phyloP scores from a whole-genome alignment of 2,329 filamentous ascomycete species.

The Aciculosporium take region DNA sequence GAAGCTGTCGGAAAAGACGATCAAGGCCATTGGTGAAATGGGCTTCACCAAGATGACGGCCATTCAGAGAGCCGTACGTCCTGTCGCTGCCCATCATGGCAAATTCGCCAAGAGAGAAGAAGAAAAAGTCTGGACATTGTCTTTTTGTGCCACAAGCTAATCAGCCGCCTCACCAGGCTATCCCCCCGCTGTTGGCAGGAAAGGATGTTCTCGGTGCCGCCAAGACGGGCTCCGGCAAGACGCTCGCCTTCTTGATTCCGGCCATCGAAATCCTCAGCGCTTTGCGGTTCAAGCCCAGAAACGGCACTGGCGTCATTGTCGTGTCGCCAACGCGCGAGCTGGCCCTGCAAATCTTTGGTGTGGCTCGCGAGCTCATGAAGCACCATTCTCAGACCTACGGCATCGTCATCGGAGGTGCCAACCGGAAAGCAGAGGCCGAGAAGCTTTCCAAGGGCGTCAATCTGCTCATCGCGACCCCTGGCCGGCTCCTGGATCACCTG shows the following conservation, averaged over 20 bases:
- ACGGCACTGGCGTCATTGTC: slow-evolving; percentile 82
- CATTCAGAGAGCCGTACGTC: slow-evolving; percentile 56
- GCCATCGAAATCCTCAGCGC: slow-evolving; percentile 86
- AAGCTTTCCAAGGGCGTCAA: slow-evolving; percentile 94
- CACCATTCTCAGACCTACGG: slow-evolving; percentile 90
- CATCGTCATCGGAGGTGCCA: slow-evolving; percentile 92
- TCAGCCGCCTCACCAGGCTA: slow-evolving; percentile 31
- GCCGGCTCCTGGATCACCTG: slow-evolving; percentile 82
- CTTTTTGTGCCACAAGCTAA: neutral
- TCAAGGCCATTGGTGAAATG: slow-evolving; percentile 81
- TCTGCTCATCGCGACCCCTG: slow-evolving; percentile 83
- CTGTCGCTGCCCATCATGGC: neutral
- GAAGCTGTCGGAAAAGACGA: slow-evolving; percentile 74
- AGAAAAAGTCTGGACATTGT: neutral
- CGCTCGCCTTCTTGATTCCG: slow-evolving; percentile 83
- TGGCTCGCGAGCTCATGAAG: slow-evolving; percentile 83
- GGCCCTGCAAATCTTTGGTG: slow-evolving; percentile 90
- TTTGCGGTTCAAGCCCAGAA: slow-evolving; percentile 85
- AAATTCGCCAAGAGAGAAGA: neutral
- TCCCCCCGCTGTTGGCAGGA: slow-evolving; percentile 77
- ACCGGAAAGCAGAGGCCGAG: slow-evolving; percentile 77
- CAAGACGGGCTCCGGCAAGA: slow-evolving; percentile 94
- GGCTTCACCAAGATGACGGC: slow-evolving; percentile 91
- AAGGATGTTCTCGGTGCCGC: slow-evolving; percentile 88
- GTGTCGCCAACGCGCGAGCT: slow-evolving; percentile 89